phyloP scores from a whole-genome alignment of 176 grass and related monocot species.

The Aegilops sharonensis region DNA sequence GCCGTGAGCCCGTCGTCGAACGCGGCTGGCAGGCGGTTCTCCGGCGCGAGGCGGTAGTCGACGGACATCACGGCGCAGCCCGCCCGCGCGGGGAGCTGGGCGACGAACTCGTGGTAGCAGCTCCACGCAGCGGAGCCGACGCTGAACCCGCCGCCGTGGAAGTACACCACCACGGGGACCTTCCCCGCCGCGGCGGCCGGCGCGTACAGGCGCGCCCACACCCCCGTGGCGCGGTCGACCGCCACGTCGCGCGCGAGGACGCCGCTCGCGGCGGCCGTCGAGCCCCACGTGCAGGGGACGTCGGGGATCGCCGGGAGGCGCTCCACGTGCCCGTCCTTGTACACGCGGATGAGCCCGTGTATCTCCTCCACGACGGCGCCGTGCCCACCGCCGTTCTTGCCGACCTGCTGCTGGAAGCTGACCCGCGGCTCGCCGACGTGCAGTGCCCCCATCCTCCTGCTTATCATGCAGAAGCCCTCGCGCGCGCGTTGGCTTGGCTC shows the following conservation, averaged over 20 bases:
- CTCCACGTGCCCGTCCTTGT: conserved; percentile 75
- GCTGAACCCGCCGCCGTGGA: conserved; percentile 96
- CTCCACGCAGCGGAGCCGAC: conserved; percentile 86
- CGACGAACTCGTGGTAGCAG: conserved; percentile 94
- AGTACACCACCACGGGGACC: conserved; percentile 77
- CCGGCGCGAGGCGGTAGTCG: conserved; percentile 82
- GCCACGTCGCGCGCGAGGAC: conserved; percentile 48
- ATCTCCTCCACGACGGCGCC: conserved; percentile 78
- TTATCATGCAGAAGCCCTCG: conserved; percentile 31
- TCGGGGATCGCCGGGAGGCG: conserved; percentile 61
- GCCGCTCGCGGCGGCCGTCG: conserved; percentile 37
- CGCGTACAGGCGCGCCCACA: conserved; percentile 75
- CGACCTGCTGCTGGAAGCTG: conserved; percentile 32
- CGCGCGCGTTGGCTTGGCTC: neutral
- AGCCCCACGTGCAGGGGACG: conserved; percentile 65
- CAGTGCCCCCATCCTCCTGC: conserved; percentile 66
- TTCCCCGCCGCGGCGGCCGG: conserved; percentile 8
- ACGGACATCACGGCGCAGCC: conserved; percentile 71
- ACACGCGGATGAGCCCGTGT: conserved; percentile 65
- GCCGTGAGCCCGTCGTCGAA: conserved; percentile 69
- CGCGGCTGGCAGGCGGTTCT: conserved; percentile 66
- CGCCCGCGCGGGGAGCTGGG: conserved; percentile 36
- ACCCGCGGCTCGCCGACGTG: conserved; percentile 52
- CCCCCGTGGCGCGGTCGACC: conserved; percentile 48
- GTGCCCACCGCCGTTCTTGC: conserved; percentile 31